Evolutionary conservation across 176 grass and related monocot species (phyloP).

Genomic region (Oryza glaberrima): DNA sequence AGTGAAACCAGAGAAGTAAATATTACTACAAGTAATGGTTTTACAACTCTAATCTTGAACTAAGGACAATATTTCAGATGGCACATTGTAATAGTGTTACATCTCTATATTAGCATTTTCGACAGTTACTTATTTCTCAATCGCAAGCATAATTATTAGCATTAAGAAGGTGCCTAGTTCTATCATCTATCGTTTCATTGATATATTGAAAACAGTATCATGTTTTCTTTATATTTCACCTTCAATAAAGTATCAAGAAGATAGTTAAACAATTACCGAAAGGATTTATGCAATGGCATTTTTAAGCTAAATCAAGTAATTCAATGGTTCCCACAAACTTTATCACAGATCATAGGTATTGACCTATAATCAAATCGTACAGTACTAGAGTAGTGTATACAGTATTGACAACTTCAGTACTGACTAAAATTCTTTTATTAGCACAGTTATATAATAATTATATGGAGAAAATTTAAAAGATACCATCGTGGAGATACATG

Average conservation of each 20-base stretch:
- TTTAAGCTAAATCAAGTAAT: slow-evolving; percentile 26
- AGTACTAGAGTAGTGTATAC: background rate
- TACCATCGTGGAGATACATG: too few relatives aligned
- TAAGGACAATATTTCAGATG: slow-evolving; percentile 1
- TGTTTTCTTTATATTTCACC: background rate
- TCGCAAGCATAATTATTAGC: background rate
- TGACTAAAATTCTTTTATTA: background rate
- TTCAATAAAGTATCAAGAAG: slow-evolving; percentile 1
- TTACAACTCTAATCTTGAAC: background rate
- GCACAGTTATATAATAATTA: slow-evolving; percentile 1
- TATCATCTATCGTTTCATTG: background rate
- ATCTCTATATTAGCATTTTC: too few relatives aligned
- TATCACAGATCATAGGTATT: slow-evolving; percentile 17
- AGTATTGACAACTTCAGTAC: background rate
- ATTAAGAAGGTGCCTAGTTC: background rate
- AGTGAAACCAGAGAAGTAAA: slow-evolving; percentile 26
- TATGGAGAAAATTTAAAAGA: background rate
- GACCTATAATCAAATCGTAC: slow-evolving; percentile 26
- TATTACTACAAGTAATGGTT: background rate
- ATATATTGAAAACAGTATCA: background rate
- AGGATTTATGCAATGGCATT: slow-evolving; percentile 12
- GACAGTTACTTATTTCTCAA: background rate
- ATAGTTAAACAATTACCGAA: slow-evolving; percentile 18
- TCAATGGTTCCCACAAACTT: background rate
- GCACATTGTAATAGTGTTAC: background rate